Conservation (phyloP, 2,329 filamentous ascomycete genomes). For the Diplodia intermedia region DNA sequence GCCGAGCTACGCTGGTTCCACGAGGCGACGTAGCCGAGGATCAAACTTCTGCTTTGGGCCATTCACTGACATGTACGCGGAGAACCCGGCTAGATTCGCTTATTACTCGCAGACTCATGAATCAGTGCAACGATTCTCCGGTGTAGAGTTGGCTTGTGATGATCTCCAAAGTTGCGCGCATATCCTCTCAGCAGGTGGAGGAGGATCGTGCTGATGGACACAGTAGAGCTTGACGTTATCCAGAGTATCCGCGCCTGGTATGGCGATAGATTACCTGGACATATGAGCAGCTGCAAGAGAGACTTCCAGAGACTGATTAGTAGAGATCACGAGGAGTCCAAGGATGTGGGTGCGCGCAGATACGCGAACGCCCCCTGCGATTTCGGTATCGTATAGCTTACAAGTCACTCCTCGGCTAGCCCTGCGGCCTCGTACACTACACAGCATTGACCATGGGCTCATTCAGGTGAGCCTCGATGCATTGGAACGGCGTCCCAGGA, state of each 20-base stretch:
- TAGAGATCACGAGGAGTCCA: slow-evolving; percentile 31
- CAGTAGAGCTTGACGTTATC: slow-evolving; percentile 6
- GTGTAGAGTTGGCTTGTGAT: neutral
- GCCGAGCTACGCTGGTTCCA: slow-evolving; percentile 44
- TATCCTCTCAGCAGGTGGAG: neutral
- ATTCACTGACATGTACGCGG: slow-evolving; percentile 57
- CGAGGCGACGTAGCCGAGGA: no score
- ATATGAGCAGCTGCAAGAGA: neutral
- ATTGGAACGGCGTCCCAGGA: no score
- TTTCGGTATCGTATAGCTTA: no score
- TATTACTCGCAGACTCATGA: slow-evolving; percentile 42
- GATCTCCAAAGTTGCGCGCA: neutral
- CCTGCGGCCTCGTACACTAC: no score
- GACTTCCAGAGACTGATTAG: neutral
- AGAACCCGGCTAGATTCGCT: slow-evolving; percentile 51
- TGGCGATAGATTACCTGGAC: neutral
- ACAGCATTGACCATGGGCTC: no score
- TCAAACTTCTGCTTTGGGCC: slow-evolving; percentile 61
- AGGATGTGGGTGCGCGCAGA: no score
- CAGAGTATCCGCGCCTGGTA: neutral
- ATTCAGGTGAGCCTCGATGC: slow-evolving; percentile 37
- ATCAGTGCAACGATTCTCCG: slow-evolving; percentile 17
- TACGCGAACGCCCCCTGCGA: no score
- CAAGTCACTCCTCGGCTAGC: no score
- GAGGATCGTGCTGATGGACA: slow-evolving; percentile 3